Percentiles rank a stretch among this genome's conserved stretches.
Evolutionary conservation across 2,329 filamentous ascomycete genomes (phyloP).

Genomic region (Samsoniella hepiali): DNA sequence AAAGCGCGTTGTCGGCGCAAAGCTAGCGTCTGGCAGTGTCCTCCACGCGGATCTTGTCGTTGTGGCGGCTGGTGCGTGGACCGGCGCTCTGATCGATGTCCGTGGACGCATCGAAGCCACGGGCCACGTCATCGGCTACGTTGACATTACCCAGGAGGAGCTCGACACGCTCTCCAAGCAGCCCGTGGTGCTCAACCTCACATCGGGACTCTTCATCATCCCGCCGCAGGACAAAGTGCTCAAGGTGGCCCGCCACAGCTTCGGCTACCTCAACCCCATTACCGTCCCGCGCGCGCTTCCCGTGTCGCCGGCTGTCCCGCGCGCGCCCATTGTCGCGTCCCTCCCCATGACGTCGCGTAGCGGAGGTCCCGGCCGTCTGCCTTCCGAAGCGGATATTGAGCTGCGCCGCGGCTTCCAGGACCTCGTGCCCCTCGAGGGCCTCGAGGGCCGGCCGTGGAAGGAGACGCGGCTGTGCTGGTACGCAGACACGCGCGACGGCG

Average conservation of each 20-base stretch:
- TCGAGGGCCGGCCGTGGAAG: constrained; percentile 58
- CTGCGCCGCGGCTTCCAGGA: constrained; percentile 59
- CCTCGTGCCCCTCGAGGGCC: constrained; percentile 54
- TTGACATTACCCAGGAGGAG: constrained; percentile 70
- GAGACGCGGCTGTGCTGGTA: constrained; percentile 71
- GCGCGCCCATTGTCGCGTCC: constrained; percentile 33
- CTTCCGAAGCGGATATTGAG: constrained; percentile 57
- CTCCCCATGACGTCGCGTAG: constrained; percentile 35
- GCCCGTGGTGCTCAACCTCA: constrained; percentile 72
- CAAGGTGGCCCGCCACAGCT: constrained; percentile 68
- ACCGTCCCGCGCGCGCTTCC: constrained; percentile 35
- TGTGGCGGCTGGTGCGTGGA: constrained; percentile 86
- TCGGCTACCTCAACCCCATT: constrained; percentile 60
- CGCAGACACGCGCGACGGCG: constrained; percentile 66
- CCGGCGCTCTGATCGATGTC: constrained; percentile 71
- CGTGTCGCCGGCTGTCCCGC: constrained; percentile 26
- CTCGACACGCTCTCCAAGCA: constrained; percentile 60
- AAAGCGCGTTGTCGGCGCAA: constrained; percentile 52
- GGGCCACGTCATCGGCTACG: constrained; percentile 76
- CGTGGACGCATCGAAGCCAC: constrained; percentile 74
- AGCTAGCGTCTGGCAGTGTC: constrained; percentile 34
- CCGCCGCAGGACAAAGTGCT: constrained; percentile 60
- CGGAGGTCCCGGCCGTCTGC: constrained; percentile 47
- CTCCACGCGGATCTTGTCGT: constrained; percentile 67
- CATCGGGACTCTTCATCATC: constrained; percentile 70